Percentiles rank a stretch among this genome's conserved stretches.
phyloP scores from a whole-genome alignment of 768 basidiomycete genomes.

The Mycena vitilis region DNA sequence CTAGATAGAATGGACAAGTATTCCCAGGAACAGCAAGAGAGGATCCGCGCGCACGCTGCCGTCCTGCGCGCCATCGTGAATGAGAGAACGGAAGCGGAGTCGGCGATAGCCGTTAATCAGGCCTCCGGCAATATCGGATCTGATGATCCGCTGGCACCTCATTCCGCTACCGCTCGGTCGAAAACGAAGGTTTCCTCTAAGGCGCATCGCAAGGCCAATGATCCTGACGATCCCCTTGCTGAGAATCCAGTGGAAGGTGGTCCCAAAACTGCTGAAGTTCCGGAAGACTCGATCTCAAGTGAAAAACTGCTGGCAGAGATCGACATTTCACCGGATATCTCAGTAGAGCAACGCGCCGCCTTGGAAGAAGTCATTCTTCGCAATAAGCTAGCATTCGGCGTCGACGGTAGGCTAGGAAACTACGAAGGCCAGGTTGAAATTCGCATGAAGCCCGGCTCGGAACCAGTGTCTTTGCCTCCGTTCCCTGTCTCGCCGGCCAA shows the following conservation, averaged over 20 bases:
- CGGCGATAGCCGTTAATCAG: too few species aligned
- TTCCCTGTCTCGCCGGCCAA: too few species aligned
- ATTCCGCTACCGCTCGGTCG: not conserved
- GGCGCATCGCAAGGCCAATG: constrained; percentile 7
- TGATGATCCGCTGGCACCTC: not conserved
- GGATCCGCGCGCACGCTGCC: not conserved
- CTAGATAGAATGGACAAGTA: not conserved
- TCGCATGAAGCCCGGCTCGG: too few species aligned
- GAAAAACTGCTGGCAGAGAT: not conserved
- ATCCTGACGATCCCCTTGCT: constrained; percentile 11
- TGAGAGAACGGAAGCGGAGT: too few species aligned
- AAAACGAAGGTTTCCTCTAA: constrained; percentile 3
- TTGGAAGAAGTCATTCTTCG: not conserved
- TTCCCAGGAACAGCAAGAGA: not conserved
- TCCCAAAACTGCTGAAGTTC: constrained; percentile 6
- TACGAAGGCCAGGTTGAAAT: too few species aligned
- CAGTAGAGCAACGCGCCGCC: not conserved
- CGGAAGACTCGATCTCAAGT: not conserved
- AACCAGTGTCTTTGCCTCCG: too few species aligned
- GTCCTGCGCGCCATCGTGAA: too few species aligned
- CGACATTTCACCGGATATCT: not conserved
- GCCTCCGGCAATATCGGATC: too few species aligned
- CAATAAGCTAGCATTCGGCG: not conserved
- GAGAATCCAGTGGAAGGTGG: constrained; percentile 19
- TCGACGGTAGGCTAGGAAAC: too few species aligned